Conservation (phyloP, 2,329 filamentous ascomycete species). For the Ramichloridium luteum region DNA sequence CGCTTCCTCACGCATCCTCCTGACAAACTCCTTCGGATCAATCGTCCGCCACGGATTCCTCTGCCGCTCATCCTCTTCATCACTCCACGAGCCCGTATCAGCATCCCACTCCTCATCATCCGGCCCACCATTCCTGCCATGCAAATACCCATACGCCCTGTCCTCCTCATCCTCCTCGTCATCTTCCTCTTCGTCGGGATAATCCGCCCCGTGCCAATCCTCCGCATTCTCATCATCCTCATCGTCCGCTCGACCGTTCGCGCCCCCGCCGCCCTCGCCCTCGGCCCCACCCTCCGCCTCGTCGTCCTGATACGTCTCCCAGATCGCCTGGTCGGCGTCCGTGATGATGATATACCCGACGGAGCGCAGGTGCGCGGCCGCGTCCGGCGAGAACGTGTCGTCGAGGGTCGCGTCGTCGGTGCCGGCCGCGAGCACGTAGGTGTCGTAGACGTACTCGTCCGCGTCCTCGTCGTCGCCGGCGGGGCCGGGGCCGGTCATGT, state of each 20-base stretch:
- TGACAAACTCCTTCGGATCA: too few species aligned
- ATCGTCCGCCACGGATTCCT: too few species aligned
- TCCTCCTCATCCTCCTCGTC: conserved; percentile 57
- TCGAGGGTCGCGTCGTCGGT: conserved; percentile 19
- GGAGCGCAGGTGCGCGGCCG: conserved; percentile 17
- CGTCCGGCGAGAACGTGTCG: conserved; percentile 15
- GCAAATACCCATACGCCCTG: conserved; percentile 30
- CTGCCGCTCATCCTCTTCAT: conserved; percentile 20
- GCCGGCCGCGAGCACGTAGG: conserved; percentile 39
- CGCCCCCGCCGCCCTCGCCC: conserved; percentile 60
- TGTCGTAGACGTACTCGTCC: conserved; percentile 51
- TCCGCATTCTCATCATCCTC: conserved; percentile 59
- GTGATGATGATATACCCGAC: conserved; percentile 39
- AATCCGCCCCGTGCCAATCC: conserved; percentile 67
- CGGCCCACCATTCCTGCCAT: conserved; percentile 17
- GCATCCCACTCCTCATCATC: conserved; percentile 31
- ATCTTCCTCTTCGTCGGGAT: conserved; percentile 62
- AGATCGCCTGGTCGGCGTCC: conserved; percentile 42
- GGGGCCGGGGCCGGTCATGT: too few species aligned
- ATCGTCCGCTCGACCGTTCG: conserved; percentile 56
- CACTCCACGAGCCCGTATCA: conserved; percentile 20
- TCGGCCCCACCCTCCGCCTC: conserved; percentile 45
- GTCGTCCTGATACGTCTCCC: conserved; percentile 45
- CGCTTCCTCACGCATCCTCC: too few species aligned
- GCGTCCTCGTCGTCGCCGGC: too few species aligned